Percentiles rank a stretch among this genome's conserved stretches.
These are phyloP conservation scores for Ogataea paradorogensis DNA, from an alignment of 805 yeast species.

Conservation along the genomic window DNA sequence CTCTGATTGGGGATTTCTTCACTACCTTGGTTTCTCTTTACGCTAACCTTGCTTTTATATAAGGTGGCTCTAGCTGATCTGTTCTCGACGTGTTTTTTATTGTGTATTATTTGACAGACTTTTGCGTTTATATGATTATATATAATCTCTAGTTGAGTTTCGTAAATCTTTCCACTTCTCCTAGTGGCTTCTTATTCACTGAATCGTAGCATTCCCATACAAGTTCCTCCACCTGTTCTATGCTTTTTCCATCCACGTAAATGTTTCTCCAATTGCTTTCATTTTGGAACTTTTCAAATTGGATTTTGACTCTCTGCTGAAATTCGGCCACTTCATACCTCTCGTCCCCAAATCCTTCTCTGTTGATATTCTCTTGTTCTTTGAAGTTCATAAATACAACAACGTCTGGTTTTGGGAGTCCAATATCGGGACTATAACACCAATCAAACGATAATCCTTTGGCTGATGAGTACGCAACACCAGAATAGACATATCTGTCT, in stretches of 20 bases:
- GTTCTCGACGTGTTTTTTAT: slow-evolving; percentile 9
- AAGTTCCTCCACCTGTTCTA: slow-evolving; percentile 50
- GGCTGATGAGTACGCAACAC: slow-evolving; percentile 88
- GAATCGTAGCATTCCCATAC: slow-evolving; percentile 39
- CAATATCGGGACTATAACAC: slow-evolving; percentile 80
- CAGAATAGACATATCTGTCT: slow-evolving; percentile 90
- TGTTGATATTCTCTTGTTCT: slow-evolving; percentile 41
- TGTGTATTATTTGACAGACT: slow-evolving; percentile 15
- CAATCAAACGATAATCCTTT: slow-evolving; percentile 71
- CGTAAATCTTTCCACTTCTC: slow-evolving; percentile 5
- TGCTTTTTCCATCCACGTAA: slow-evolving; percentile 56
- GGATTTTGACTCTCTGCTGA: slow-evolving; percentile 64
- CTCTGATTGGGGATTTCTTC: slow-evolving; percentile 45
- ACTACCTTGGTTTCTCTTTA: slow-evolving; percentile 47
- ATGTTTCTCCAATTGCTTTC: slow-evolving; percentile 42
- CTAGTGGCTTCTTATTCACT: slow-evolving; percentile 15
- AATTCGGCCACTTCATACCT: slow-evolving; percentile 76
- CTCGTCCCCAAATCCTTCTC: slow-evolving; percentile 93
- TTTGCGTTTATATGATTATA: slow-evolving; percentile 10
- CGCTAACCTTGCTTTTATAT: slow-evolving; percentile 37
- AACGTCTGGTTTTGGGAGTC: slow-evolving; percentile 83
- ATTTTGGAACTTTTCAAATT: slow-evolving; percentile 47
- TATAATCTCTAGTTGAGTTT: slow-evolving; percentile 1
- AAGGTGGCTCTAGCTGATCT: slow-evolving; percentile 9
- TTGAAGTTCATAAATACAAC: slow-evolving; percentile 71